phyloP scores from a whole-genome alignment of 169 alveolate genomes.

The Plasmodium sp. region DNA sequence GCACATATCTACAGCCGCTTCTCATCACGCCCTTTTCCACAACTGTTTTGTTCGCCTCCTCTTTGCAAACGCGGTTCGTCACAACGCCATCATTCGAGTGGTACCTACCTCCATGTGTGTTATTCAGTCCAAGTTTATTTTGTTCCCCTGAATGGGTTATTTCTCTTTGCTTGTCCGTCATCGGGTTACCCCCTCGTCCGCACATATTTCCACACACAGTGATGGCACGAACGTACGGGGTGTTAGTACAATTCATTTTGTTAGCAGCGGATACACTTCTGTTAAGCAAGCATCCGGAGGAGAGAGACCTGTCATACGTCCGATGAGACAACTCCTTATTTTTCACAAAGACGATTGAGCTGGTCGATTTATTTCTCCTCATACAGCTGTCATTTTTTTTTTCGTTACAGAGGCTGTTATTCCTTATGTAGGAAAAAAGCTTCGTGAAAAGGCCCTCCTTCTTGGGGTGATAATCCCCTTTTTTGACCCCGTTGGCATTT shows the following conservation, averaged over 20 bases:
- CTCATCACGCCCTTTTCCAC: constrained; percentile 26
- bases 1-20: constrained; percentile 20
- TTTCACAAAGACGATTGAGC: not conserved
- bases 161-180: not conserved
- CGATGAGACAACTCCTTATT: not conserved
- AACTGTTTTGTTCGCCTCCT: not conserved
- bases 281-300: not conserved
- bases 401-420: constrained; percentile 54
- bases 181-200: not conserved
- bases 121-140: not conserved
- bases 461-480: not conserved
- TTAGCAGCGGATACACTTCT: not conserved
- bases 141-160: not conserved
- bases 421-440: constrained; percentile 41
- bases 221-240: not conserved
- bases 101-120: not conserved
- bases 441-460: constrained; percentile 18
- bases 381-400: constrained; percentile 11
- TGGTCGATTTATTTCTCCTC: constrained; percentile 31
- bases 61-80: not conserved
- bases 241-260: not conserved
- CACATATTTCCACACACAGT: not conserved
- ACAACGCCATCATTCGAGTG: not conserved
- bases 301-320: not conserved
- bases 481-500: not conserved